Percentiles rank a stretch among this genome's conserved stretches.
Conservation (phyloP, 169 alveolate genomes). For the Plasmodium blacklocki region DNA sequence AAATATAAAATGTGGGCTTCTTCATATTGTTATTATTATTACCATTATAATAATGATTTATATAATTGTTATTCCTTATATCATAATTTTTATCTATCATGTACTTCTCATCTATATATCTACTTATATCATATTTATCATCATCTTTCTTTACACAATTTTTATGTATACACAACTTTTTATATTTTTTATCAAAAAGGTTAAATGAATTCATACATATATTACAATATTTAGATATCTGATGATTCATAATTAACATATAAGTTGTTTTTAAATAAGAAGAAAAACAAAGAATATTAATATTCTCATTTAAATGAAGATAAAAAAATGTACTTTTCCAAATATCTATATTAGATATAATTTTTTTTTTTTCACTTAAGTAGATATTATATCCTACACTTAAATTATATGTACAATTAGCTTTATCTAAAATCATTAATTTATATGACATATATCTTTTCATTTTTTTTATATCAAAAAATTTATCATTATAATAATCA, state of each 20-base stretch:
- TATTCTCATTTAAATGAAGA: conserved; percentile 10
- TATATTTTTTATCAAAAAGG: too few relatives aligned
- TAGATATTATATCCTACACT: conserved; percentile 21
- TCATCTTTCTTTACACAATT: too few relatives aligned
- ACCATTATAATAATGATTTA: too few relatives aligned
- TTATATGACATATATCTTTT: conserved; percentile 15
- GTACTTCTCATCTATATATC: too few relatives aligned
- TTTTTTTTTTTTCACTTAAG: conserved; percentile 7
- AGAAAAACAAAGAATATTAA: conserved; percentile 52
- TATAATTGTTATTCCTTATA: too few relatives aligned
- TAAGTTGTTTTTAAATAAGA: conserved; percentile 22
- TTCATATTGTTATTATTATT: too few relatives aligned
- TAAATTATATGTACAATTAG: conserved; percentile 11
- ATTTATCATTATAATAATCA: neutral
- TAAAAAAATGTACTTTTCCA: conserved; percentile 18
- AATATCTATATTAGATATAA: neutral
- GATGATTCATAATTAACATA: neutral
- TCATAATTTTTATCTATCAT: too few relatives aligned
- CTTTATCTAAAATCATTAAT: conserved; percentile 29
- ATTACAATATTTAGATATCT: neutral
- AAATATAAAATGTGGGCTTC: too few relatives aligned
- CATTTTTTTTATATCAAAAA: conserved; percentile 34
- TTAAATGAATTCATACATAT: too few relatives aligned
- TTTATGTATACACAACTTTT: too few relatives aligned
- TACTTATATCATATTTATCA: too few relatives aligned